Evolutionary conservation across 2,329 filamentous ascomycete species (phyloP), one percentile per base, ranked within the genome.

Genomic region (Trichoderma oligosporum): DNA sequence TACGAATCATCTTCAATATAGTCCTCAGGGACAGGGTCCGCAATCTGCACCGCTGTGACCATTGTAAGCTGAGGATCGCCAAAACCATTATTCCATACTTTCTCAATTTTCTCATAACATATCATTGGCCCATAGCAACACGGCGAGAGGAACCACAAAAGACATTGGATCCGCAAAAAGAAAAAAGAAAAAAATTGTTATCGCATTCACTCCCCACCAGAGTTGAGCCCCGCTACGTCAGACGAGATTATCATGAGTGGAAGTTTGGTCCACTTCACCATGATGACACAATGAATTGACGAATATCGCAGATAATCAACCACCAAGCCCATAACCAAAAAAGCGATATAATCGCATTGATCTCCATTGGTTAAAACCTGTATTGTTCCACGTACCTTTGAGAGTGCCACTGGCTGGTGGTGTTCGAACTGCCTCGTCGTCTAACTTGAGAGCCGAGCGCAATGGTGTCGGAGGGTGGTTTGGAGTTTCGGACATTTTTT

Each of bases 11-110:
- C 68, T 14, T 73, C 72, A 31, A 67, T 61, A 29, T 65, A 63
- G 7, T 64, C 58, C 45, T 73, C 72, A 33, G 67, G 65, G 18
- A 67, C 67, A 16, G 81, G 80, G 63, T 84, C 81, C 45, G 80
- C 77, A 59, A 84, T 84, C 65, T 84, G 81, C 54, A 84, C 82
- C 57, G 80, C 81, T 72, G 57, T 39, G 31, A 29, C 20, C 22
- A 48, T 42, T 45, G 52, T 66, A 61, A 59, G 58, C 54, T 16
- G 18, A 52, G 38, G 31, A 16, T 25, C 38, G 20, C 25, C 45
- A 31, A 18, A 14, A n/a, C n/a, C n/a, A n/a, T 14, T 14, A 20
- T 22, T 45, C 25, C 9, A 35, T 16, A 16, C 33, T 24, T 18
- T 8, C 27, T 16, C 33, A 27, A 7, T 24, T 7, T 57, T 42